Evolutionary conservation across 129 eudicot genomes (phyloP), one percentile per base, ranked within the genome.

Genomic region (Centaurea solstitialis): DNA sequence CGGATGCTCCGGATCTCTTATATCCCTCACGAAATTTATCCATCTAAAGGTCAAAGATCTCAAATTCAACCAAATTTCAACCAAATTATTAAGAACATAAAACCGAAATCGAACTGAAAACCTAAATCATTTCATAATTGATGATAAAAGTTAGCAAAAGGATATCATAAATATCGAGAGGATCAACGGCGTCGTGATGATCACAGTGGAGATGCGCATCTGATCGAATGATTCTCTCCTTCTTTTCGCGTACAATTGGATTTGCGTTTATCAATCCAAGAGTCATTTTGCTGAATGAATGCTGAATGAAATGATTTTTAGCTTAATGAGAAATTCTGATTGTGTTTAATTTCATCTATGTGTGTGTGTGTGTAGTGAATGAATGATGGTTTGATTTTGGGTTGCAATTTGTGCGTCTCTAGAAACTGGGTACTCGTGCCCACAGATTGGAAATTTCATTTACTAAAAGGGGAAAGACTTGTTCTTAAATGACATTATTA

Each of bases 1-100:
- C 5, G 98, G 98, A 75, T 93, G 98, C 89, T 93, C 98, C 38
- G 98, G 98, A 87, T 93, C 98, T 71, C 97, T 87, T 77, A 93
- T 89, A 81, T 93, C 94, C 73, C 87, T 88, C 88, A 93, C 94
- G 72, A 79, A 82, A 80, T 91, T 70, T 93, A 74, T 77, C 83
- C 6, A 82, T 80, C 84, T 50, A 74, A 53, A 77, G 89, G 89
- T 90, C 88, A 93, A 88, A 77, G 97, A 90, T 81, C 85, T 79
- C 92, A 79, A n/a, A n/a, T n/a, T n/a, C n/a, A n/a, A n/a, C n/a
- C 23, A 13, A 61, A 61, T 38, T 76, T 6, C 26, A 72, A 30
- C 13, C 73, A 64, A 62, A 70, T 47, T 12, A 59, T 39, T 39
- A 22, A 23, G 40, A 76, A 13, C 24, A 2, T 9, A 11, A 40